Percentiles rank a stretch among this genome's conserved stretches.
These are phyloP conservation scores for Fusarium sambucinum DNA, from an alignment of 2,329 filamentous ascomycete genomes.

Conservation along the genomic window DNA sequence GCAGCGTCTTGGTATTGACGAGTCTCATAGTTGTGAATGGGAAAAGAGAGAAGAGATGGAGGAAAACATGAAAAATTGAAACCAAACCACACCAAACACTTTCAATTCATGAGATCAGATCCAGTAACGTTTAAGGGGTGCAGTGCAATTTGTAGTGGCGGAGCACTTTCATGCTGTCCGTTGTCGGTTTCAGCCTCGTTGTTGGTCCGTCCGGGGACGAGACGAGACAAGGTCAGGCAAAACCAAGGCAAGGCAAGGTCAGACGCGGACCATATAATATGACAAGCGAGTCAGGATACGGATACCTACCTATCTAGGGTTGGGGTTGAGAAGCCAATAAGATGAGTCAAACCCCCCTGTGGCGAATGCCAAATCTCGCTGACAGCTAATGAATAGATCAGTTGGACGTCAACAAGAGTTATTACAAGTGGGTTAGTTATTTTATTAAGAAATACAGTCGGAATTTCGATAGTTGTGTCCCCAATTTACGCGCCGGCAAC, in stretches of 20 bases:
- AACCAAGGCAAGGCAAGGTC: slow-evolving; percentile 11
- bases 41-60: slow-evolving; percentile 5
- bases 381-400: slow-evolving; percentile 21
- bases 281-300: slow-evolving; percentile 39
- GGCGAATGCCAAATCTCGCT: slow-evolving; percentile 41
- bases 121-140: slow-evolving; percentile 5
- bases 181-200: slow-evolving; percentile 40
- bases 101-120: slow-evolving; percentile 10
- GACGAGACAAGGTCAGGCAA: slow-evolving; percentile 27
- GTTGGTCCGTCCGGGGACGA: slow-evolving; percentile 33
- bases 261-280: slow-evolving; percentile 28
- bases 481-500: slow-evolving; percentile 5
- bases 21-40: slow-evolving; percentile 42
- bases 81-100: background rate
- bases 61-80: slow-evolving; percentile 5
- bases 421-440: slow-evolving; percentile 16
- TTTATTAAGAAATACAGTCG: background rate
- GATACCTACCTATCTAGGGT: slow-evolving; percentile 28
- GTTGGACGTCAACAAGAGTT: slow-evolving; percentile 1
- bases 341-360: slow-evolving; percentile 29
- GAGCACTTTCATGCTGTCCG: slow-evolving; percentile 37
- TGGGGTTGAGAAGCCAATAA: slow-evolving; percentile 36
- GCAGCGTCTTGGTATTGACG: slow-evolving; percentile 46
- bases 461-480: slow-evolving; percentile 1
- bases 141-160: slow-evolving; percentile 20